Percentiles rank a stretch among this genome's conserved stretches.
phyloP scores from a whole-genome alignment of 139 green algal species.

The Pseudopediastrum boryanum region DNA sequence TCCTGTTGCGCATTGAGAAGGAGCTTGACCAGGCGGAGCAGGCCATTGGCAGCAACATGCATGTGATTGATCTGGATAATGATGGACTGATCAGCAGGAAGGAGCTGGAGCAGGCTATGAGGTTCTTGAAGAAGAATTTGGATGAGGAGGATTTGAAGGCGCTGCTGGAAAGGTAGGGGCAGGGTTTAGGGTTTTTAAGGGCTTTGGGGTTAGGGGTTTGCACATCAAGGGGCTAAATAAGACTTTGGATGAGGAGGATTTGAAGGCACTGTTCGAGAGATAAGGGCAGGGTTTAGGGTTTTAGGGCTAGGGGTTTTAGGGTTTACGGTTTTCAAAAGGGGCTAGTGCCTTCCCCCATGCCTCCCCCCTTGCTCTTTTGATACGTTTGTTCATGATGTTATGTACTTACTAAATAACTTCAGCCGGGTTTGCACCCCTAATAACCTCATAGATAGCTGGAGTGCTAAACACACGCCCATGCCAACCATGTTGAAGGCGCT shows the following conservation, averaged over 20 bases:
- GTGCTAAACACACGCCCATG: too few relatives aligned
- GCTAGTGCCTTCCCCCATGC: too few relatives aligned
- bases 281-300: constrained; percentile 1
- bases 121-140: constrained; percentile 73
- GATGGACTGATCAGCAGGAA: constrained; percentile 67
- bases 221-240: too few relatives aligned
- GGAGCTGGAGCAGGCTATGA: constrained; percentile 71
- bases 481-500: too few relatives aligned
- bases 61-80: constrained; percentile 79
- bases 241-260: constrained; percentile 76
- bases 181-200: background rate
- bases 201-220: too few relatives aligned
- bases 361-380: too few relatives aligned
- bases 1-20: constrained; percentile 78
- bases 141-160: constrained; percentile 70
- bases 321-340: too few relatives aligned
- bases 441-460: too few relatives aligned
- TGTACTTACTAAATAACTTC: too few relatives aligned
- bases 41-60: constrained; percentile 58
- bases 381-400: too few relatives aligned
- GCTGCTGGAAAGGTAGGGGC: constrained; percentile 56
- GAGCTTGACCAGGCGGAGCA: constrained; percentile 85
- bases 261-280: constrained; percentile 62
- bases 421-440: too few relatives aligned
- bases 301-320: too few relatives aligned